Percentiles rank a stretch among this genome's conserved stretches.
Evolutionary conservation across 495 filamentous ascomycete genomes (phyloP).

Genomic region (Penicillium tannophilum): DNA sequence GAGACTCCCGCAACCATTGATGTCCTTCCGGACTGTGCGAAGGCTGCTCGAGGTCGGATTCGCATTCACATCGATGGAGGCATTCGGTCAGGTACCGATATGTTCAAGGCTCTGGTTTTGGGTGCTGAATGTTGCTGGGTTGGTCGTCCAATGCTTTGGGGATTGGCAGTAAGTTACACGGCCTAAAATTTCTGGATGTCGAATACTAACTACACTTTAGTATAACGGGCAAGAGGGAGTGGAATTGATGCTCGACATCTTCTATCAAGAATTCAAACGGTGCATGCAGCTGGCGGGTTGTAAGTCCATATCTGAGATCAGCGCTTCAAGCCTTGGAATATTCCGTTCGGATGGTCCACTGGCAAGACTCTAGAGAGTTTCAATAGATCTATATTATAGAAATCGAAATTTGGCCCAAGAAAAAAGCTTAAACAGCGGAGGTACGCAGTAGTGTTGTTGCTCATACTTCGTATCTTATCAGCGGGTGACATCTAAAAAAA

Average conservation of each 20-base stretch:
- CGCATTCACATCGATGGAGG: constrained; percentile 71
- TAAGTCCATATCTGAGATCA: constrained; percentile 49
- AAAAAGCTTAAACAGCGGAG: not conserved
- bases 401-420: not conserved
- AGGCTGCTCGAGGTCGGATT: constrained; percentile 57
- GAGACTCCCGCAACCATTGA: constrained; percentile 63
- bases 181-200: no score
- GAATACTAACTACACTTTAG: constrained; percentile 10
- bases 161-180: constrained; percentile 29
- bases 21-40: constrained; percentile 65
- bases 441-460: not conserved
- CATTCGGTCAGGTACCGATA: constrained; percentile 63
- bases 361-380: constrained; percentile 34
- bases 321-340: constrained; percentile 37
- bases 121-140: constrained; percentile 66
- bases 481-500: constrained; percentile 32
- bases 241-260: constrained; percentile 40
- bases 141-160: constrained; percentile 63
- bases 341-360: constrained; percentile 43
- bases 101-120: constrained; percentile 69
- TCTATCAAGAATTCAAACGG: constrained; percentile 52
- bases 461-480: constrained; percentile 22
- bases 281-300: constrained; percentile 56
- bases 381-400: not conserved
- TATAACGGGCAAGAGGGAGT: constrained; percentile 45